Base-by-base conservation (phyloP, 352 stramenopile species). In the Phytophthora sp. region DNA sequence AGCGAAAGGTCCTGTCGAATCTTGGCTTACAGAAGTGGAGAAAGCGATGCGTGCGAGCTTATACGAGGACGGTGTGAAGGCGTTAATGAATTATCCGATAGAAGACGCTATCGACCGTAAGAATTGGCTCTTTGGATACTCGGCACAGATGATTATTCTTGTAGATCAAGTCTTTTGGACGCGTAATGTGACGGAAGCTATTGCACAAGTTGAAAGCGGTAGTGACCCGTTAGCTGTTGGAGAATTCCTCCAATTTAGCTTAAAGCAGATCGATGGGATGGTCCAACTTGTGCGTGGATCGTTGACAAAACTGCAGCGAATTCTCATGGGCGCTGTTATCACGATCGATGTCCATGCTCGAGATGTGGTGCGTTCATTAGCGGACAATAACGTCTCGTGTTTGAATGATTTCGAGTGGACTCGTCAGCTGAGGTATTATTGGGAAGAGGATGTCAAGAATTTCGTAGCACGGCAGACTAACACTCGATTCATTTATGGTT, bases 161-260 rank as follows among this genome's bases (percentile, higher is more conserved):
- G 90, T 98, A 11, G 92, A 97, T 53, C 91, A 97, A 71, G 86
- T 98, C 0, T 93, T 96, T 62, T 98, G 91, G 91, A 97, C 91
- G 0, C 73, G 76, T 4, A 97, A 97, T 58, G 84, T 95, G n/a
- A 90, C 85, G 2, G 75, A 90, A 18, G 86, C 86, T 21, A 92
- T 96, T 38, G 53, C 72, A n/a, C 72, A 88, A 45, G 77, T 94
- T n/a, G 84, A 96, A 45, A 84, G 66, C 16, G 79, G 77, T 2
- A 84, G 69, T 26, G 81, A 96, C 49, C 65, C 69, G 0, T 54
- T 88, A 16, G 88, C 91, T n/a, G 86, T 97, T 54, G 69, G 76
- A 16, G 80, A 80, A 0, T 97, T 97, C 57, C 51, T 97, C 1
- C 79, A 94, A 30, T 98, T 96, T 60, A 96, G 86, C 62, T 72